These are phyloP conservation scores for Ogataea thermomethanolica DNA, from an alignment of 805 yeast genomes.

Conservation along the genomic window DNA sequence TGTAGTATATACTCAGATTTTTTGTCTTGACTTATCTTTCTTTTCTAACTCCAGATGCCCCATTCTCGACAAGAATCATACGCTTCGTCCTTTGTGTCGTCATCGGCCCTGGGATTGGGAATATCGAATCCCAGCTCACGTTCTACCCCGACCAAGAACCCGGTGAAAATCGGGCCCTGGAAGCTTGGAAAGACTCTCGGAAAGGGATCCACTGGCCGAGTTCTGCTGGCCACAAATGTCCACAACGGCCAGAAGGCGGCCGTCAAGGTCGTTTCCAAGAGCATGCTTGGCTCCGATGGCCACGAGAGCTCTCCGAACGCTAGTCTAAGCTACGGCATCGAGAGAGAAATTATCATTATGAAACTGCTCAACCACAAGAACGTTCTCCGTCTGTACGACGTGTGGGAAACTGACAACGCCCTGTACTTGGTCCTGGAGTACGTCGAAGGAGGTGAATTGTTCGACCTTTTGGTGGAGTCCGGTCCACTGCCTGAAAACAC, in stretches of 20 bases:
- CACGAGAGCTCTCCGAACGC: slow-evolving; percentile 33
- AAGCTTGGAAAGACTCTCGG: slow-evolving; percentile 92
- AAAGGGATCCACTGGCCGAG: slow-evolving; percentile 95
- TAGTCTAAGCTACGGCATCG: slow-evolving; percentile 77
- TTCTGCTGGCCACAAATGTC: slow-evolving; percentile 83
- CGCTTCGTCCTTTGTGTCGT: slow-evolving; percentile 51
- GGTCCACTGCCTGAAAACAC: slow-evolving; percentile 88
- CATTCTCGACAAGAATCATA: slow-evolving; percentile 61
- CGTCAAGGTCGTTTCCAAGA: slow-evolving; percentile 91
- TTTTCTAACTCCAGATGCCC: slow-evolving; percentile 21
- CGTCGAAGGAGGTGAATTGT: slow-evolving; percentile 95
- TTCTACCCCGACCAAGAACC: slow-evolving; percentile 30
- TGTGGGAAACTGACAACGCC: slow-evolving; percentile 83
- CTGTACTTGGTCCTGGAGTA: slow-evolving; percentile 87
- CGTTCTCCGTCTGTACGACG: slow-evolving; percentile 75
- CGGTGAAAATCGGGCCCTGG: slow-evolving; percentile 84
- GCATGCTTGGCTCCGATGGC: slow-evolving; percentile 46
- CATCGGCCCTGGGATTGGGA: slow-evolving; percentile 37
- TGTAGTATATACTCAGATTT: neutral
- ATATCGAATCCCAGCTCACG: slow-evolving; percentile 20
- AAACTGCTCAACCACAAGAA: slow-evolving; percentile 74
- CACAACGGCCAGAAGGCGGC: slow-evolving; percentile 90
- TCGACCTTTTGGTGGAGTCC: slow-evolving; percentile 83
- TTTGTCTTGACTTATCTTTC: slow-evolving; percentile 1
- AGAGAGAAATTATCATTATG: slow-evolving; percentile 83